These are phyloP conservation scores for Cordyceps militaris DNA, from an alignment of 2,329 filamentous ascomycete genomes.

Conservation along the genomic window DNA sequence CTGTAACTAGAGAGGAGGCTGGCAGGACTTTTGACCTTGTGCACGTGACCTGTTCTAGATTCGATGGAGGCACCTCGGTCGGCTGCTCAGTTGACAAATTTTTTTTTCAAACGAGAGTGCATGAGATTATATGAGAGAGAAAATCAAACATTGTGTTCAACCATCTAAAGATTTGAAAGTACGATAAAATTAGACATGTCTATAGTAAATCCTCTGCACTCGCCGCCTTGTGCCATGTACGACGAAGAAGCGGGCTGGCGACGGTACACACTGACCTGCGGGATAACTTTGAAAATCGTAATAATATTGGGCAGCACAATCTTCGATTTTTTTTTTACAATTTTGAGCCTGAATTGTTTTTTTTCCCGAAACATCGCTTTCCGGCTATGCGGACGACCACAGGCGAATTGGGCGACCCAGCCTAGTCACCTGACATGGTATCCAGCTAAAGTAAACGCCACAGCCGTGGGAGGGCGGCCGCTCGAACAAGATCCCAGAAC, in stretches of 20 bases:
- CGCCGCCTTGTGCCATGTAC: neutral
- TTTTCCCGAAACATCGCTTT: too few species aligned
- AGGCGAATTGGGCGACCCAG: neutral
- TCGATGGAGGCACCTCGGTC: neutral
- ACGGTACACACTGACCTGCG: neutral
- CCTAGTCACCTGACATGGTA: constrained; percentile 14
- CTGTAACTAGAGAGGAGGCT: neutral
- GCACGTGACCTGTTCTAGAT: neutral
- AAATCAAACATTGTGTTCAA: too few species aligned
- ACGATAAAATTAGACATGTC: neutral
- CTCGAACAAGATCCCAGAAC: constrained; percentile 11
- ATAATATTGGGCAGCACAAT: neutral
- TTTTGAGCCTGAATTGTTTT: too few species aligned
- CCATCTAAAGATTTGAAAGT: neutral
- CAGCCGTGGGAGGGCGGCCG: constrained; percentile 12
- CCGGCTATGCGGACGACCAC: neutral
- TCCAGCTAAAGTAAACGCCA: constrained; percentile 11
- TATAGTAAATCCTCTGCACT: neutral
- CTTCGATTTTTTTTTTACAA: neutral
- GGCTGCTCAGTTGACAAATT: neutral
- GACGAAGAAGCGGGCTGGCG: neutral
- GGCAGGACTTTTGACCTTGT: neutral
- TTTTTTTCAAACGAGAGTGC: too few species aligned
- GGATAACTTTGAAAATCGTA: neutral
- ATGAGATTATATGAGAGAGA: too few species aligned